Base-by-base conservation (phyloP, 805 yeast species). In the Candida dajiaensis region DNA sequence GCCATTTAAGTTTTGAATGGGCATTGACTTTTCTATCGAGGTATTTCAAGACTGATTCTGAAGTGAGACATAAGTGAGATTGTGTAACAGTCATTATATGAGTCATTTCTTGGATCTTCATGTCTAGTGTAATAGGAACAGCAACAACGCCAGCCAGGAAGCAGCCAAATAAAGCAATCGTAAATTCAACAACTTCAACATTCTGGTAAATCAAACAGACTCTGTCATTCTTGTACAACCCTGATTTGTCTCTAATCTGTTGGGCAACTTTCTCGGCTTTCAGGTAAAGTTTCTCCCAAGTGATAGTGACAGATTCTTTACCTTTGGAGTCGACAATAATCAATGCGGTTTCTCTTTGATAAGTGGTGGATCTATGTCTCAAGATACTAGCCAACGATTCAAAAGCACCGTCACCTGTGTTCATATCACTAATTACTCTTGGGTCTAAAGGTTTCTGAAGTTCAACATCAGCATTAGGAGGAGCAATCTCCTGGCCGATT, bases 71-170 rank as follows among this genome's bases (percentile, higher is more conserved):
- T 44, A 87, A 70, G 61, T 84, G 89, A 1, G 95, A 76, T 48
- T 83, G 86, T 0, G 97, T 86, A 28, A 77, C 71, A 39, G 75
- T 76, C 64, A 90, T 78, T 29, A 90, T 84, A 50, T 80, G 81
- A 13, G 79, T 73, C 50, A 89, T 80, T 52, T 89, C 96, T 38
- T 71, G 70, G 23, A 82, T 67, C 28, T 84, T 83, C 23, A 80
- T 75, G 45, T 81, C 85, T 48, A 89, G 82, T 45, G 86, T 86
- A 38, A 94, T 80, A 0, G 99, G 99, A 6, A 94, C 92, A 0
- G 98, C 98, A 2, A 94, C 90, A 40, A 89, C 85, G 2, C 96
- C 96, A 1, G 97, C 95, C 47, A 92, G 70, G 54, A 92, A 87
- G 61, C 97, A 90, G 7, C 97, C 99, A 62, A 89, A 77, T 19